Evolutionary conservation across 768 basidiomycete species (phyloP).

Genomic region (Tylopilus rubrobrunneus): DNA sequence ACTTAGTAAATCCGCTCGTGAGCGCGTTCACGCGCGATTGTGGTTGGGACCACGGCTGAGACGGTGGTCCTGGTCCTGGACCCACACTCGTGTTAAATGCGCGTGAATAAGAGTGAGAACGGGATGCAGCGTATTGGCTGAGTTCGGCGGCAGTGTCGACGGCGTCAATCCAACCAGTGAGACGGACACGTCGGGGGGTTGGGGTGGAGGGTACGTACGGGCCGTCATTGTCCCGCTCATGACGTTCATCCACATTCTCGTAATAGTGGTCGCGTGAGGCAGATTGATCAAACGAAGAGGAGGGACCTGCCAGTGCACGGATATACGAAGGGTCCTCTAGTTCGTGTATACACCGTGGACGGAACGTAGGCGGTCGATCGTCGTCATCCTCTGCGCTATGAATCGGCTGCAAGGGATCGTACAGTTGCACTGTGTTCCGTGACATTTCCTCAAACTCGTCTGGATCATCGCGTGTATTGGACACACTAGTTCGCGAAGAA

Average conservation of each 20-base stretch:
- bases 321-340: conserved; percentile 36
- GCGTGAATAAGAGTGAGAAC: conserved; percentile 1
- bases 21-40: background rate
- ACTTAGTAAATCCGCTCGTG: background rate
- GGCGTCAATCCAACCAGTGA: conserved; percentile 49
- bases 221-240: conserved; percentile 12
- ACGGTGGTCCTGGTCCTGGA: background rate
- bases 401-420: conserved; percentile 24
- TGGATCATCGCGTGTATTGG: conserved; percentile 3
- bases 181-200: conserved; percentile 37
- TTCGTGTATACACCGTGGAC: conserved; percentile 54
- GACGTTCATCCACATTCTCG: background rate
- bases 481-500: conserved; percentile 24
- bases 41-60: background rate
- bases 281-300: conserved; percentile 3
- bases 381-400: conserved; percentile 29
- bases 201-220: conserved; percentile 18
- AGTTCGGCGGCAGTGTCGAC: conserved; percentile 54
- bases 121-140: conserved; percentile 42
- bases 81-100: background rate
- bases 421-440: conserved; percentile 15
- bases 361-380: conserved; percentile 24
- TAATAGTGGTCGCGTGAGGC: background rate
- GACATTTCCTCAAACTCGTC: conserved; percentile 11
- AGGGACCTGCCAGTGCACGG: conserved; percentile 8